Conservation (phyloP, 257 asterid species). For the Lavandula angustifolia region DNA sequence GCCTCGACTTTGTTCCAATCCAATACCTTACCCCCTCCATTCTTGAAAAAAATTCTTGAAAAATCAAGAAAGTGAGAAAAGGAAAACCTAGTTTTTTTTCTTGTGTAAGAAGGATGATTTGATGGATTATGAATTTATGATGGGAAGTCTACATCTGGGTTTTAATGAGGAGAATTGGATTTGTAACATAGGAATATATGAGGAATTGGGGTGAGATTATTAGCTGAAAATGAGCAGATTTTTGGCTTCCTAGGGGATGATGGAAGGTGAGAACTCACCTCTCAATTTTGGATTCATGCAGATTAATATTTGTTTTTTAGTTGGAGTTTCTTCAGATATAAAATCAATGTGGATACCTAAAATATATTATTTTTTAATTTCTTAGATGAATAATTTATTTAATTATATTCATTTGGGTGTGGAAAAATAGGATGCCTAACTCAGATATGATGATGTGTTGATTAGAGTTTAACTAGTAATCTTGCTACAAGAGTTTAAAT, state of each 20-base stretch:
- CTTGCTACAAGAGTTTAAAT: neutral
- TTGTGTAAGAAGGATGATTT: neutral
- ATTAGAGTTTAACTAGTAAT: conserved; percentile 7
- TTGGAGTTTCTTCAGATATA: conserved; percentile 34
- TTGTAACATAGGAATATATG: conserved; percentile 32
- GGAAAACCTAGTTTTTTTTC: neutral
- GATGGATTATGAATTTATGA: conserved; percentile 5
- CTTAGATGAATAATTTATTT: neutral
- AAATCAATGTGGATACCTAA: conserved; percentile 32
- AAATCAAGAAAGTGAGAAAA: neutral
- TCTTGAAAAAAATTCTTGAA: neutral
- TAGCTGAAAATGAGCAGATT: conserved; percentile 36
- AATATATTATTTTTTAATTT: neutral
- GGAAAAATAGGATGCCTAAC: conserved; percentile 35
- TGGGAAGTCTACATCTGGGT: conserved; percentile 38
- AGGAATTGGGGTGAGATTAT: conserved; percentile 36
- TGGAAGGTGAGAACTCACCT: conserved; percentile 56
- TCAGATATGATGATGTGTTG: conserved; percentile 49
- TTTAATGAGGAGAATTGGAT: conserved; percentile 30
- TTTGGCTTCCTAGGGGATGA: conserved; percentile 39
- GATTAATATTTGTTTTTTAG: conserved; percentile 50
- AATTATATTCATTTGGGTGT: conserved; percentile 11
- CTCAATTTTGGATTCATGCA: conserved; percentile 60
- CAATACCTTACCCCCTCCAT: conserved; percentile 74
- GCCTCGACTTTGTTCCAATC: conserved; percentile 68